Base-by-base conservation (phyloP, 2,329 filamentous ascomycete genomes). In the Neurospora sp. region DNA sequence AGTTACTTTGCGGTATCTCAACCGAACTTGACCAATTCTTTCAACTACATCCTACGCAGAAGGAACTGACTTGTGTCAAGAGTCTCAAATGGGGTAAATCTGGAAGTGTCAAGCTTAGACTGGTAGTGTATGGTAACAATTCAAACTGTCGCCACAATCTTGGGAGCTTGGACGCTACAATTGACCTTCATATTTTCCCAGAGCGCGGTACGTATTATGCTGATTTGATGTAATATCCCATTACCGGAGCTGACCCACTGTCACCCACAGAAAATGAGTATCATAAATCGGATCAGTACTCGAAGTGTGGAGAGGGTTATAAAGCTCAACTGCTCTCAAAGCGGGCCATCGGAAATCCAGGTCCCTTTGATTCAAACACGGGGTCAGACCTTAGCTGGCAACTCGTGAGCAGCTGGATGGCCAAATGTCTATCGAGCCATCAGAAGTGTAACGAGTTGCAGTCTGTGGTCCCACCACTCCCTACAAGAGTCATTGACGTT, bases 271-370 rank as follows among this genome's bases (percentile, higher is more conserved):
- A 6, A 15, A 3, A 19, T 19, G n/a, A 11, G n/a, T 19, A 19
- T 19, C 1, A 23, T 23, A 23, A 23, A 23, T 23, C 23, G 19
- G 19, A 19, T 19, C 1, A 19, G 19, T 19, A 19, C 19, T 19
- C 19, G 19, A 19, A 19, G 19, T 19, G 19, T 19, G 19, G 19
- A 19, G 19, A 19, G 19, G 19, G 19, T 19, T 19, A 19, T 19
- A 19, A 19, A 43, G 3, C 1, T 5, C 17, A n/a, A 46, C 17
- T 46, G 10, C 6, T 28, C 46, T 15, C 46, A 6, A 2, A 8
- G 0, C 6, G 12, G 1, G 3, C 6, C 11, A 8, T 6, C 2
- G 11, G 11, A 6, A 57, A 28, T 15, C 23, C 46, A 0, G 23
- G 23, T 28, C 46, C 23, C 8, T 28, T 15, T 28, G 46, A 2